phyloP scores from a whole-genome alignment of 2,329 filamentous ascomycete species.

The Diplodia mutila region DNA sequence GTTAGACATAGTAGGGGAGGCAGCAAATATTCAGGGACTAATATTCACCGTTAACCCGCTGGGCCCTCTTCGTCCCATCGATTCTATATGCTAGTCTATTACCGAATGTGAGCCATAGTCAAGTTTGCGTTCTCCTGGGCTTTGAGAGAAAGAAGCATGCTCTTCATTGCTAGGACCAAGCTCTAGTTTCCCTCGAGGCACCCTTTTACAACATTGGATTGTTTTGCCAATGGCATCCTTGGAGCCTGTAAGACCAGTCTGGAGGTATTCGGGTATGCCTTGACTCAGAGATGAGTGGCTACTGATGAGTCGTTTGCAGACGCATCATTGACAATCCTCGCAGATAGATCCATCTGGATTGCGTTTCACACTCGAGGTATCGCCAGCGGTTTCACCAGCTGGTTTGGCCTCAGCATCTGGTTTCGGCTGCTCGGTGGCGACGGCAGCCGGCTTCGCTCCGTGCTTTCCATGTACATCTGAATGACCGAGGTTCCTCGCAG shows the following conservation, averaged over 20 bases:
- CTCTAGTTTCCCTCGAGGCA: background rate
- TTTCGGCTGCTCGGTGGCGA: background rate
- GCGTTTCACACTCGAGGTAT: conserved; percentile 32
- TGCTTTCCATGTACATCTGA: conserved; percentile 50
- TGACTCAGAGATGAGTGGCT: background rate
- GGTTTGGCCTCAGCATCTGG: background rate
- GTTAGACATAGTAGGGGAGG: background rate
- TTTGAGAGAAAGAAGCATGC: background rate
- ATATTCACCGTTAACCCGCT: background rate
- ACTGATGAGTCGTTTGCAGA: background rate
- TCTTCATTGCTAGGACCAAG: background rate
- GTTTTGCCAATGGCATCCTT: background rate
- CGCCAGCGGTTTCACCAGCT: background rate
- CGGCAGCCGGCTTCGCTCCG: conserved; percentile 26
- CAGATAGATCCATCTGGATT: conserved; percentile 43
- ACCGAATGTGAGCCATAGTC: background rate
- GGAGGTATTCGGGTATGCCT: background rate
- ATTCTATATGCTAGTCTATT: background rate
- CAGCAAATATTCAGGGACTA: background rate
- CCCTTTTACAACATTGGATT: background rate
- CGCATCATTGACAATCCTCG: conserved; percentile 41
- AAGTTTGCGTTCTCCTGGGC: background rate
- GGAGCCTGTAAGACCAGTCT: background rate
- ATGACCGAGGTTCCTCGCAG: conserved; percentile 77
- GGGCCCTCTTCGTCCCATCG: background rate